phyloP scores from a whole-genome alignment of 768 basidiomycete species.

The Galerina sulciceps region DNA sequence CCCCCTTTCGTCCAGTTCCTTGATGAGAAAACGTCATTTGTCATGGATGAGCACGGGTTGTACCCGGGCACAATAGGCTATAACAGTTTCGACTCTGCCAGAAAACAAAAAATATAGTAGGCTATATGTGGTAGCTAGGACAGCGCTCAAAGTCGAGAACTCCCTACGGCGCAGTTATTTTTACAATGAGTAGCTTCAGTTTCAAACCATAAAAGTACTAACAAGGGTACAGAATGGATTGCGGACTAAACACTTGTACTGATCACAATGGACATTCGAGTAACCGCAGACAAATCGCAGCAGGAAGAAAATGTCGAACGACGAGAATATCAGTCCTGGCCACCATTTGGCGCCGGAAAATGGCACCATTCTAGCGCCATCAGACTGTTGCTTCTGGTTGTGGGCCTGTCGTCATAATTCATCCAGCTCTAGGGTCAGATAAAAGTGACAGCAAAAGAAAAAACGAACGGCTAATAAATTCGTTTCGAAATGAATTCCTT shows the following conservation, averaged over 20 bases:
- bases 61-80: slow-evolving; percentile 1
- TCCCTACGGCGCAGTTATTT: neutral
- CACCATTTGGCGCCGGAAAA: neutral
- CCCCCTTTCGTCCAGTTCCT: slow-evolving; percentile 15
- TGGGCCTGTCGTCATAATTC: too few relatives aligned
- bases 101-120: neutral
- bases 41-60: neutral
- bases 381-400: neutral
- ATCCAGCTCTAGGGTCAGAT: too few relatives aligned
- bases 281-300: slow-evolving; percentile 9
- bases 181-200: neutral
- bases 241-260: neutral
- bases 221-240: neutral
- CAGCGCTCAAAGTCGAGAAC: neutral
- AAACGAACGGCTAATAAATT: too few relatives aligned
- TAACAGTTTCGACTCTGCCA: neutral
- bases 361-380: neutral
- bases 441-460: too few relatives aligned
- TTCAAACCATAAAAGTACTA: too few relatives aligned
- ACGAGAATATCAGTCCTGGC: neutral
- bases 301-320: neutral
- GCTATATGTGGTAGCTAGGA: neutral
- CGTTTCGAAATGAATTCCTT: too few relatives aligned
- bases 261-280: neutral
- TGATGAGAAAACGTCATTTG: slow-evolving; percentile 8